Conservation (phyloP, 371 early-diverging fungal genomes). For the Gilbertella persicaria region DNA sequence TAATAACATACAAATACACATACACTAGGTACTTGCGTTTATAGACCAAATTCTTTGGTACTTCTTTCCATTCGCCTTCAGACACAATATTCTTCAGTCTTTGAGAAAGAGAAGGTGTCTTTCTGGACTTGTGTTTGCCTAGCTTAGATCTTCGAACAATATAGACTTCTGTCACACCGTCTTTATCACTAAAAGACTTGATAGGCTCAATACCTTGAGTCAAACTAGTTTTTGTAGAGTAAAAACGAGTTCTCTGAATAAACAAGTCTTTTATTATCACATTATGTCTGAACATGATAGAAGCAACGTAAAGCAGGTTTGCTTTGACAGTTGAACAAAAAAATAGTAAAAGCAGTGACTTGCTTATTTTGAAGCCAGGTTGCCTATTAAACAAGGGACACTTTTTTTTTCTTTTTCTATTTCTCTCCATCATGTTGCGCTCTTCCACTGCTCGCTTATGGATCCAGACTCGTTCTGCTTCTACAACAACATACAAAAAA, state of each 20-base stretch:
- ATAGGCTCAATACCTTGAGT: neutral
- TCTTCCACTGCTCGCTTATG: neutral
- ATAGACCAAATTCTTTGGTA: slow-evolving; percentile 1
- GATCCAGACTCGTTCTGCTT: slow-evolving; percentile 16
- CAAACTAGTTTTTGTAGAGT: neutral
- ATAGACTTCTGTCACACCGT: slow-evolving; percentile 7
- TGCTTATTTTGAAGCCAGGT: slow-evolving; percentile 1
- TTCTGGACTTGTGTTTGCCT: neutral
- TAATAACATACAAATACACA: neutral
- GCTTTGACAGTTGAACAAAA: too few species aligned
- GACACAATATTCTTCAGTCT: neutral
- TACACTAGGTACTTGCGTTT: neutral
- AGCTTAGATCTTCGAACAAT: slow-evolving; percentile 1
- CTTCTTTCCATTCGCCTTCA: slow-evolving; percentile 1
- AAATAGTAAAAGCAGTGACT: slow-evolving; percentile 1
- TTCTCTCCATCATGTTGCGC: neutral
- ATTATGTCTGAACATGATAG: too few species aligned
- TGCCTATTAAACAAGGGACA: slow-evolving; percentile 2
- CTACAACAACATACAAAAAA: slow-evolving; percentile 14
- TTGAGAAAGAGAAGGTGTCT: neutral
- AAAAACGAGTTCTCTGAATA: neutral
- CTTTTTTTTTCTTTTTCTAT: slow-evolving; percentile 2
- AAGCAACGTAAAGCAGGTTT: too few species aligned
- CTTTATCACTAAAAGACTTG: neutral
- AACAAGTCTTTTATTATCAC: neutral